These are phyloP conservation scores for Usnea hakonensis DNA, from an alignment of 495 filamentous ascomycete genomes.

Conservation along the genomic window DNA sequence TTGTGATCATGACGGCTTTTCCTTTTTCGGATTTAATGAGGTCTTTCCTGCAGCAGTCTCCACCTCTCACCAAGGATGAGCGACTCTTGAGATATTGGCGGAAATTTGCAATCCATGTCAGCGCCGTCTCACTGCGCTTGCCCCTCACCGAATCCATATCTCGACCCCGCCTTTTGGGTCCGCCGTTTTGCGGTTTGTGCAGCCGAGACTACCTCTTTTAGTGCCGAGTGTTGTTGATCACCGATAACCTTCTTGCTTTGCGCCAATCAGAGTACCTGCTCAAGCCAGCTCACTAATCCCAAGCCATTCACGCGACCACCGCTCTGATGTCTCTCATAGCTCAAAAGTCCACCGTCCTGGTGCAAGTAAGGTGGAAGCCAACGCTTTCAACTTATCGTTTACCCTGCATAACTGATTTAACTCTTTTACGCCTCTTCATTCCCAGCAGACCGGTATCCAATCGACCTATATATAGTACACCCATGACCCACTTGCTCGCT, in stretches of 20 bases:
- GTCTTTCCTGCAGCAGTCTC: neutral
- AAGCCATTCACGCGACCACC: neutral
- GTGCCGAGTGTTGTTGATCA: neutral
- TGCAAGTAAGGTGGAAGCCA: neutral
- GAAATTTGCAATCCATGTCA: too few species aligned
- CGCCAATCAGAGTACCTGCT: neutral
- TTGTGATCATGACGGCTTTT: neutral
- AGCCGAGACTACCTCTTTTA: conserved; percentile 11
- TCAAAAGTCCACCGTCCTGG: neutral
- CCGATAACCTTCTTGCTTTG: neutral
- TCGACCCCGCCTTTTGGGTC: neutral
- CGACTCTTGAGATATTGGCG: neutral
- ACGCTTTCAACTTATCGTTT: neutral
- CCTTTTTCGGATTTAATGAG: neutral
- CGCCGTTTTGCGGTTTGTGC: neutral
- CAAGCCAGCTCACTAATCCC: neutral
- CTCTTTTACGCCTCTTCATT: neutral
- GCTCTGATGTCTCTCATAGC: neutral
- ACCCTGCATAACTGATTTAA: neutral
- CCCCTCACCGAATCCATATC: neutral
- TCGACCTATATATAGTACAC: too few species aligned
- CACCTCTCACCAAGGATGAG: neutral
- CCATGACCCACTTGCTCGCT: neutral
- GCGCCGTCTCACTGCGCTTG: too few species aligned
- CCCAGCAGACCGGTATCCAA: too few species aligned